Conservation (phyloP, 108 stramenopile genomes). For the Epipyxis sp. region DNA sequence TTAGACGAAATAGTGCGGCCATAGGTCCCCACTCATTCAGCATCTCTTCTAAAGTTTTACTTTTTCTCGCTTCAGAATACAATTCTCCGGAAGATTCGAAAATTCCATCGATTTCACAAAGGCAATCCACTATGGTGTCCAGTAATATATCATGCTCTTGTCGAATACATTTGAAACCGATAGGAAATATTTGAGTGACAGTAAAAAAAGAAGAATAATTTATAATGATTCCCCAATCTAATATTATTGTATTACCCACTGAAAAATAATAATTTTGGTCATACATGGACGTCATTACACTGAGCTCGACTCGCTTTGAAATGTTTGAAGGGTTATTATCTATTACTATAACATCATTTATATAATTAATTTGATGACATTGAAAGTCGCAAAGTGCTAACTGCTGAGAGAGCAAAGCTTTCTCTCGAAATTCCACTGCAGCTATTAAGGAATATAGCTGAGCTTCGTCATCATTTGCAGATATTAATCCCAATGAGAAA, state of each 20-base stretch:
- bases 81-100: neutral
- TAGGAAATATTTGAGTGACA: neutral
- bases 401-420: neutral
- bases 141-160: slow-evolving; percentile 21
- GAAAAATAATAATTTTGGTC: neutral
- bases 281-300: neutral
- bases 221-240: neutral
- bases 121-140: slow-evolving; percentile 11
- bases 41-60: neutral
- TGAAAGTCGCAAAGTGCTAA: neutral
- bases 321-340: neutral
- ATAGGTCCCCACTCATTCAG: neutral
- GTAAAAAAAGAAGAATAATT: neutral
- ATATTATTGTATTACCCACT: neutral
- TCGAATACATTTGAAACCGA: neutral
- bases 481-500: neutral
- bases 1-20: neutral
- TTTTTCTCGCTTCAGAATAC: neutral
- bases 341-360: neutral
- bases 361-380: neutral
- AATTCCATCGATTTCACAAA: slow-evolving; percentile 16
- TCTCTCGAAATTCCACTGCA: neutral
- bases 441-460: no score
- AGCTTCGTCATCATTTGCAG: no score
- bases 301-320: neutral